A percentile compares a stretch with the other conserved stretches of the same genome.
These are phyloP conservation scores for Nymphaea colorata DNA, from an alignment of 164 flowering plant species.

Conservation along the genomic window DNA sequence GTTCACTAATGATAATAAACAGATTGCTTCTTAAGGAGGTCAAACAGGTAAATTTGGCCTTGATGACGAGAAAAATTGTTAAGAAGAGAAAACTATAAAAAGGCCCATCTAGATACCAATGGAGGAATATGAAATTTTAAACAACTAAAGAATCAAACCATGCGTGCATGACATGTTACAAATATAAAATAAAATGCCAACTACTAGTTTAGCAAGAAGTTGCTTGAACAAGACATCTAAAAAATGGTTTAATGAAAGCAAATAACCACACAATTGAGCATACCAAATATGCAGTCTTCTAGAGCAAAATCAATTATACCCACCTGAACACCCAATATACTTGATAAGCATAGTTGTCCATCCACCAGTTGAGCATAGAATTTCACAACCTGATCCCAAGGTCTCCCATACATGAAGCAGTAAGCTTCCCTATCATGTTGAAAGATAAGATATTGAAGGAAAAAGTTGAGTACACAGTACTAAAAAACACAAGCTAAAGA, in stretches of 20 bases:
- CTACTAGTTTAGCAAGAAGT: no score
- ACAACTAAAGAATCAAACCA: no score
- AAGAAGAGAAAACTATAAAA: no score
- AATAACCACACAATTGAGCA: background rate
- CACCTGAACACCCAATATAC: slow-evolving; percentile 35
- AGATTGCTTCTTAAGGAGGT: no score
- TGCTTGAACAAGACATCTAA: no score
- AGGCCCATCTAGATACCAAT: no score
- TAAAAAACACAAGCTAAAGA: background rate
- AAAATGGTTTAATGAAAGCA: background rate
- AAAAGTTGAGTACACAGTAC: background rate
- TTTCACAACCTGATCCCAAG: slow-evolving; percentile 58
- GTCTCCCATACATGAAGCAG: slow-evolving; percentile 58
- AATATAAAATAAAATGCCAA: no score
- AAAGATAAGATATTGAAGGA: background rate
- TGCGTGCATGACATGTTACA: no score
- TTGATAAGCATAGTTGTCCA: slow-evolving; percentile 23
- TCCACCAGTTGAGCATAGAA: slow-evolving; percentile 53
- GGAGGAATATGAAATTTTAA: no score
- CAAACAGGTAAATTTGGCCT: no score
- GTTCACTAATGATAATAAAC: no score
- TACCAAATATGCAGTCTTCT: background rate
- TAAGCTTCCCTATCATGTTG: slow-evolving; percentile 46
- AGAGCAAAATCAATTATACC: background rate
- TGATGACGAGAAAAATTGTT: no score